These are phyloP conservation scores for Cicer chorassanicum DNA, from an alignment of 306 rosid genomes.

Conservation along the genomic window DNA sequence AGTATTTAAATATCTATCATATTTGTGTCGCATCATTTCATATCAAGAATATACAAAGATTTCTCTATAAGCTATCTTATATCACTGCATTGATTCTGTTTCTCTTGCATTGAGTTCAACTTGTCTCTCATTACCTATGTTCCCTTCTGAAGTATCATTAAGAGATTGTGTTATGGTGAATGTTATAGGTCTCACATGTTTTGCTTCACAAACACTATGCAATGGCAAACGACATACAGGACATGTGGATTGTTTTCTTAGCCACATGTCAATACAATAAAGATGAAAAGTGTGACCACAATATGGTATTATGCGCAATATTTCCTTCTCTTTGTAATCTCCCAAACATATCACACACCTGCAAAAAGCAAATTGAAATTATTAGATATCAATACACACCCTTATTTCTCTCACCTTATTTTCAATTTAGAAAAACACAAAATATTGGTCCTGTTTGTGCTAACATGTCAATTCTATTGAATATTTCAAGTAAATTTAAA, in stretches of 20 bases:
- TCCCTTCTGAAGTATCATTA: constrained; percentile 55
- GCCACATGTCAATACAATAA: constrained; percentile 89
- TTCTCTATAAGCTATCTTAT: constrained; percentile 24
- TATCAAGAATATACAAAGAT: neutral
- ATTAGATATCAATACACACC: constrained; percentile 14
- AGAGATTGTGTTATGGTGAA: constrained; percentile 55
- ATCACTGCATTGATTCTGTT: constrained; percentile 52
- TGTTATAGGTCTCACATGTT: constrained; percentile 61
- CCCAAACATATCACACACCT: constrained; percentile 95
- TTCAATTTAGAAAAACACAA: neutral
- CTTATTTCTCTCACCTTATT: neutral
- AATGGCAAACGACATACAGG: constrained; percentile 89
- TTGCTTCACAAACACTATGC: constrained; percentile 58
- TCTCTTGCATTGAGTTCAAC: constrained; percentile 50
- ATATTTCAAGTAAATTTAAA: no score
- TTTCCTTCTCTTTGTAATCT: constrained; percentile 86
- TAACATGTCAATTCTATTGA: no score
- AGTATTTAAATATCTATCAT: no score
- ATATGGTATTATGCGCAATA: constrained; percentile 84
- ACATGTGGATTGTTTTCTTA: constrained; percentile 86
- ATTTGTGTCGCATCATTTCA: no score
- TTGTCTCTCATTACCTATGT: constrained; percentile 45
- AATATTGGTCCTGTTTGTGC: no score
- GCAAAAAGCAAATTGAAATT: constrained; percentile 38
- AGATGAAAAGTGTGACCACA: constrained; percentile 94